Evolutionary conservation across 768 basidiomycete species (phyloP).

Genomic region (Sporobolomyces pararoseus): DNA sequence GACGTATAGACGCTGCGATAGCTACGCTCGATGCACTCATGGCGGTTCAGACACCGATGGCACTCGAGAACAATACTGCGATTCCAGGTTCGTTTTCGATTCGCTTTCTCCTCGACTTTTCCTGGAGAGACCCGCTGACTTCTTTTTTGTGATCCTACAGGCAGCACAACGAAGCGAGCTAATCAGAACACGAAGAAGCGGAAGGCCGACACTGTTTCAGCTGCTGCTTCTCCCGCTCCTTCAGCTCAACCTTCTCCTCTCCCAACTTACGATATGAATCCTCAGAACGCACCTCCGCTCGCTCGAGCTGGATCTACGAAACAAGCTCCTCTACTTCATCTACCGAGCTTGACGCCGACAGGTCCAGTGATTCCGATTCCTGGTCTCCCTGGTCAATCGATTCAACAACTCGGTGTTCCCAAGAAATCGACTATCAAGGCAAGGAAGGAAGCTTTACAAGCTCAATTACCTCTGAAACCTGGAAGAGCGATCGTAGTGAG

Average conservation of each 20-base stretch:
- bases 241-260: constrained; percentile 17
- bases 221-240: constrained; percentile 21
- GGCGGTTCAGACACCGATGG: not conserved
- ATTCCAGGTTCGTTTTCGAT: not conserved
- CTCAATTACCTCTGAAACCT: constrained; percentile 50
- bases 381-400: constrained; percentile 2
- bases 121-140: not conserved
- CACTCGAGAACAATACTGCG: not conserved
- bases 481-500: constrained; percentile 51
- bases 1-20: constrained; percentile 20
- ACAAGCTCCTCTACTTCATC: not conserved
- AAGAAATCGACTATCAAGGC: constrained; percentile 43
- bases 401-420: constrained; percentile 15
- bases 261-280: constrained; percentile 2
- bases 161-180: constrained; percentile 4
- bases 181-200: constrained; percentile 30
- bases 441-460: constrained; percentile 45
- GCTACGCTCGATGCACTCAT: constrained; percentile 22
- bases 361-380: not conserved
- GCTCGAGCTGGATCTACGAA: not conserved
- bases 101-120: no score
- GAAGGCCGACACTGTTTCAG: constrained; percentile 19
- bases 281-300: not conserved
- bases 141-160: not conserved
- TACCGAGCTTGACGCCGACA: not conserved